Base-by-base conservation (phyloP, 257 asterid species). In the Nicotiana tomentosiformis region DNA sequence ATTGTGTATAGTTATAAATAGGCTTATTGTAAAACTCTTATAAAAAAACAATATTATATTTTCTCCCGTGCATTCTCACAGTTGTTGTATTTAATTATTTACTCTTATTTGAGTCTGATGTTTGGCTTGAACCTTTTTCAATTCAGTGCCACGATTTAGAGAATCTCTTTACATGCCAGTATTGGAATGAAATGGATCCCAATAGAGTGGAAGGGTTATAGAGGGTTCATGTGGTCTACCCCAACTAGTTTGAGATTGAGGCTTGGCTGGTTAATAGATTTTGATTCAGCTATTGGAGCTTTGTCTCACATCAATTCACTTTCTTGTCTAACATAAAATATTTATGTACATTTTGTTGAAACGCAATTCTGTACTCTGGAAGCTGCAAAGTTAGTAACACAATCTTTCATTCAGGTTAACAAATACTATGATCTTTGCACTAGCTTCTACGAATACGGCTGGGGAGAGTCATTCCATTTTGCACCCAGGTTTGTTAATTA, bases 401-500 rank as follows among this genome's bases (percentile, higher is more conserved):
- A 0, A 37, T 88, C 61, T 26, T 32, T 46, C 87, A 66, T 82
- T n/a, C 93, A 96, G 99, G 98, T 96, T 33, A 96, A 96, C 80
- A 96, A 94, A 86, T 96, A 96, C 88, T 96, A 96, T 87, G 98
- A 96, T 89, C 99, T 96, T 77, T 98, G 89, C 77, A 96, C 99
- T 84, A 96, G 99, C 90, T 96, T 96, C 94, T 96, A 96, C 5
- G 99, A 96, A 88, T 96, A 96, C 83, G 99, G 99, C 77, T 94
- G 99, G 99, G 99, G 99, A 84, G 97, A 96, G 86, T 96, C 98
- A 67, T 96, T 96, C 91, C 99, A 96, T 86, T 96, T 96, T 85
- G 99, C 99, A 9, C 98, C 96, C 85, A 93, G 99, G 99, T 92
- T 85, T 46, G 84, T 18, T 76, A 15, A 35, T 66, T 78, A 5